Percentiles rank a stretch among this genome's conserved stretches.
Conservation (phyloP, 1,284 basidiomycete genomes). For the Athelia sp. region DNA sequence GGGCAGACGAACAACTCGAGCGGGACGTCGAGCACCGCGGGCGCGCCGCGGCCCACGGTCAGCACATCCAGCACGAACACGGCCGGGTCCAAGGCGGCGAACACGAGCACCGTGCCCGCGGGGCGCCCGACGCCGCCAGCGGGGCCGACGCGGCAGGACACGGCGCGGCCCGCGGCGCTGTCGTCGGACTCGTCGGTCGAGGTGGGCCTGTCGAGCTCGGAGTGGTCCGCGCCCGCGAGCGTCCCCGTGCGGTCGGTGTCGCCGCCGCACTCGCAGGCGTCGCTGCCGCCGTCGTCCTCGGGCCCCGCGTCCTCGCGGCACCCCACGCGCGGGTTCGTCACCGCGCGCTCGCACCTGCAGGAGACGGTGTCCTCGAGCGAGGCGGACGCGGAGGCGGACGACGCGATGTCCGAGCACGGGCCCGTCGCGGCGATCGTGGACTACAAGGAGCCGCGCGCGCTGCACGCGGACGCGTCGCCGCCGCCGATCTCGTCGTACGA, state of each 20-base stretch:
- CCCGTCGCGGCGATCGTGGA: constrained; percentile 28
- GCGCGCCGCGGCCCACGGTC: no score
- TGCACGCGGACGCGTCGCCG: constrained; percentile 53
- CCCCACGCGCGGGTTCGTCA: background rate
- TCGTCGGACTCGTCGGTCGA: background rate
- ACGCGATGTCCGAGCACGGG: constrained; percentile 5
- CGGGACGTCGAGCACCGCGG: no score
- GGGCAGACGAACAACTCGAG: no score
- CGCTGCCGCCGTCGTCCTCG: background rate
- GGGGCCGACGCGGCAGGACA: background rate
- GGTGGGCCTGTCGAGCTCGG: no score
- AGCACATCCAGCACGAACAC: background rate
- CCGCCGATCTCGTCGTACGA: constrained; percentile 55
- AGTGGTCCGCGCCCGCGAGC: no score
- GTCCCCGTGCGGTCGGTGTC: no score
- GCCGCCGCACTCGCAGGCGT: background rate
- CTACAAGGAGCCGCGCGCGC: constrained; percentile 52
- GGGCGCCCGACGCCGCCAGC: background rate
- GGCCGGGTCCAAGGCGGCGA: no score
- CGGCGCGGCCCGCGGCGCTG: background rate
- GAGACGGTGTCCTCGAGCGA: background rate
- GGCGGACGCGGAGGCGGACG: constrained; percentile 7
- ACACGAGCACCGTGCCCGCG: background rate
- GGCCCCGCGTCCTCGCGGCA: no score
- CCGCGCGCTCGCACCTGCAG: background rate